A percentile compares a stretch with the other conserved stretches of the same genome.
These are phyloP conservation scores for Trichoderma polysporum DNA, from an alignment of 2,329 filamentous ascomycete species.

Conservation along the genomic window DNA sequence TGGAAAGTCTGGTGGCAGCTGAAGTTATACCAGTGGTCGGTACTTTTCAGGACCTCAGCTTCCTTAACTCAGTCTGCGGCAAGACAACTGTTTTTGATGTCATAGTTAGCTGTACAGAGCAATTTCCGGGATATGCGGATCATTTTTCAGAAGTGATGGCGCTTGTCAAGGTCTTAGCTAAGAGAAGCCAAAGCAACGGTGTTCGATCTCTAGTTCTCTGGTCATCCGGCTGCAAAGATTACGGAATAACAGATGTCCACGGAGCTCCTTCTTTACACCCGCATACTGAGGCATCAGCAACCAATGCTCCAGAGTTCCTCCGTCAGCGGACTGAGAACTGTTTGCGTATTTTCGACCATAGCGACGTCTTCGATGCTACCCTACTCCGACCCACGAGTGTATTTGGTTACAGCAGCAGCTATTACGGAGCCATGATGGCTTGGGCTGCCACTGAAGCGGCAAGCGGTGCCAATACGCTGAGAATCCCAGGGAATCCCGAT, in stretches of 20 bases:
- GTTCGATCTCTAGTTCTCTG: constrained; percentile 44
- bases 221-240: constrained; percentile 52
- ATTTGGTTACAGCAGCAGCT: constrained; percentile 47
- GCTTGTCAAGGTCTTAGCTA: constrained; percentile 37
- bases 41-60: background rate
- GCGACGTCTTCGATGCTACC: constrained; percentile 42
- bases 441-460: constrained; percentile 31
- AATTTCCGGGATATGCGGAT: constrained; percentile 38
- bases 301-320: constrained; percentile 33
- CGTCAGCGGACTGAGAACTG: constrained; percentile 36
- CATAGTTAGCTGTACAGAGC: constrained; percentile 40
- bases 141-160: constrained; percentile 40
- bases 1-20: constrained; percentile 31
- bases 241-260: constrained; percentile 40
- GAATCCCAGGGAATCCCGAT: constrained; percentile 34
- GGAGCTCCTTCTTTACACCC: constrained; percentile 37
- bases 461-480: constrained; percentile 26
- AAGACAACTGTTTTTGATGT: background rate
- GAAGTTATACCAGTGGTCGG: constrained; percentile 45
- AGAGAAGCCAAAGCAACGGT: background rate
- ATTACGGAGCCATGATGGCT: constrained; percentile 42
- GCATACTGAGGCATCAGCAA: constrained; percentile 44
- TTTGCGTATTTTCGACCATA: constrained; percentile 39
- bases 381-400: constrained; percentile 49
- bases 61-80: background rate